phyloP scores from a whole-genome alignment of 805 yeast genomes.

The Ogataea methylovora region DNA sequence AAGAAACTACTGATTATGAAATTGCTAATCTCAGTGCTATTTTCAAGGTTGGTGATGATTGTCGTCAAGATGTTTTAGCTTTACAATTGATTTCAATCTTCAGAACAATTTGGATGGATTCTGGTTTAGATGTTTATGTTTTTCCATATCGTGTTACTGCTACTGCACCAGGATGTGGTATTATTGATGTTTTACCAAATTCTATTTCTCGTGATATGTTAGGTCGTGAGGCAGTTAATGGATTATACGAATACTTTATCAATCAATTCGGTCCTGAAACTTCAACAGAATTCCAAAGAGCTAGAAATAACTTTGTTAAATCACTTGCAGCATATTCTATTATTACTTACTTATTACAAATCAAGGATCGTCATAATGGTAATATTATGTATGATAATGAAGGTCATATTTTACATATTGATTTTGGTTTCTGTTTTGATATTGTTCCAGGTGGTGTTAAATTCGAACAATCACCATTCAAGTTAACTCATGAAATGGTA shows the following conservation, averaged over 20 bases:
- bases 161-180: conserved; percentile 99
- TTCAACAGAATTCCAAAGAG: conserved; percentile 81
- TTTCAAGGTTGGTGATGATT: conserved; percentile 98
- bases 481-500: conserved; percentile 93
- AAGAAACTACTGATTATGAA: conserved; percentile 20
- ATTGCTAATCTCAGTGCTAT: conserved; percentile 73
- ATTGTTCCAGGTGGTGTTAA: conserved; percentile 98
- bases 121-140: conserved; percentile 85
- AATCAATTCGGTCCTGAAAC: conserved; percentile 94
- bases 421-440: conserved; percentile 97
- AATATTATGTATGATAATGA: conserved; percentile 93
- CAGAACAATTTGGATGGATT: conserved; percentile 80
- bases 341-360: conserved; percentile 82
- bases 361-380: conserved; percentile 98
- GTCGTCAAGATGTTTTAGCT: conserved; percentile 95
- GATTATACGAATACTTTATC: conserved; percentile 84
- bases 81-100: conserved; percentile 87
- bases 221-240: conserved; percentile 98
- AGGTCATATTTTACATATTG: conserved; percentile 94
- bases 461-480: conserved; percentile 97
- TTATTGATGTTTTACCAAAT: conserved; percentile 94
- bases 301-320: conserved; percentile 87
- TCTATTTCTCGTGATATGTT: conserved; percentile 96
- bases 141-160: conserved; percentile 96
- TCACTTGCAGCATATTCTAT: conserved; percentile 93